Evolutionary conservation across 176 grass and related monocot genomes (phyloP).

Genomic region (Carex pumila): DNA sequence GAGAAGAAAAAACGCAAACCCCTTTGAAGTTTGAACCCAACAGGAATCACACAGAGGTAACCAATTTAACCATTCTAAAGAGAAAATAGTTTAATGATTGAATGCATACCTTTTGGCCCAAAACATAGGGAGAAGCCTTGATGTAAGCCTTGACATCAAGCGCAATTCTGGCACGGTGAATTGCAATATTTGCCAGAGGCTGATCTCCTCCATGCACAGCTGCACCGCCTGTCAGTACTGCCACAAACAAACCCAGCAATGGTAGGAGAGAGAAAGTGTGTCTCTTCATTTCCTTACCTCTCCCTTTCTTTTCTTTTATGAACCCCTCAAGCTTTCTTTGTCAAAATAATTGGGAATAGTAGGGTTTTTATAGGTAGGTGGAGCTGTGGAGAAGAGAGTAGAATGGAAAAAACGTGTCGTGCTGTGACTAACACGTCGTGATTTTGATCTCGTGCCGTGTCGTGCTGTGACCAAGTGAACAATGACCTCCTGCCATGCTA

Average conservation of each 20-base stretch:
- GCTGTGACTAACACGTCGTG: too few relatives aligned
- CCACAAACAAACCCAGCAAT: not conserved
- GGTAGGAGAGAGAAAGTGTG: not conserved
- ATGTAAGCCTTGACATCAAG: conserved; percentile 37
- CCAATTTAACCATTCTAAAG: not conserved
- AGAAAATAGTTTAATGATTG: not conserved
- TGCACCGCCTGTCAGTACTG: not conserved
- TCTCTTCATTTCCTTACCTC: not conserved
- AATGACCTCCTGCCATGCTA: too few relatives aligned
- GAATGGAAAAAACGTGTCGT: too few relatives aligned
- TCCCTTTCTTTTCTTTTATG: not conserved
- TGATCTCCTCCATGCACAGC: conserved; percentile 37
- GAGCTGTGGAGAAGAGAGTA: not conserved
- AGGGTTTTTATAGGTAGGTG: not conserved
- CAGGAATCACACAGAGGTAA: not conserved
- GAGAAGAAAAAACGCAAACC: not conserved
- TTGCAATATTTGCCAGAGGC: conserved; percentile 71
- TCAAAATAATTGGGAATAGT: not conserved
- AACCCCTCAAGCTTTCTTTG: not conserved
- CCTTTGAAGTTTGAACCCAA: not conserved
- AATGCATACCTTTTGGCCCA: conserved; percentile 45
- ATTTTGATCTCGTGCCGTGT: too few relatives aligned
- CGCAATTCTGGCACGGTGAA: conserved; percentile 37
- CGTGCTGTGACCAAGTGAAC: too few relatives aligned
- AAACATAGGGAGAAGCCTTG: conserved; percentile 35